These are phyloP conservation scores for Conoideocrella luteorostrata DNA, from an alignment of 2,329 filamentous ascomycete genomes.

Conservation along the genomic window DNA sequence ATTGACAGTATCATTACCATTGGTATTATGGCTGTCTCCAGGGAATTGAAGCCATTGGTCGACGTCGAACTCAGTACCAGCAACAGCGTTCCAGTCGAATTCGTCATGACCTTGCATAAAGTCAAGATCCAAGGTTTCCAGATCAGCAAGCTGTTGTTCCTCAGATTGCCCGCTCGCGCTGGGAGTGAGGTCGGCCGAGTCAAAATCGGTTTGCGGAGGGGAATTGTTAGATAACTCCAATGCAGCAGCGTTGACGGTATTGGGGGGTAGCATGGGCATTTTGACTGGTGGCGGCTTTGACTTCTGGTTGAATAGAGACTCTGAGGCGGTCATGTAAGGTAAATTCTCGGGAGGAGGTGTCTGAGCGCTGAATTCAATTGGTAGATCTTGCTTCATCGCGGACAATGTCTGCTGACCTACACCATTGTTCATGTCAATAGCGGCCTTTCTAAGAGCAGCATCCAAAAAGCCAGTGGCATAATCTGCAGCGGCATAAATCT, in stretches of 20 bases:
- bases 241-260: constrained; percentile 30
- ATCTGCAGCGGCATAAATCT: constrained; percentile 90
- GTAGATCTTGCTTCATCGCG: constrained; percentile 28
- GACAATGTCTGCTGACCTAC: constrained; percentile 25
- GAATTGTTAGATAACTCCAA: constrained; percentile 30
- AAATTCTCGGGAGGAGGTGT: constrained; percentile 50
- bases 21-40: constrained; percentile 37
- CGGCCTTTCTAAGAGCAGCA: constrained; percentile 80
- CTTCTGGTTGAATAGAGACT: constrained; percentile 31
- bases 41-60: constrained; percentile 55
- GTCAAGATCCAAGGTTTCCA: constrained; percentile 37
- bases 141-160: constrained; percentile 24
- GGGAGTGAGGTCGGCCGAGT: constrained; percentile 36
- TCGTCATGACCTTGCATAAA: constrained; percentile 40
- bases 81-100: constrained; percentile 48
- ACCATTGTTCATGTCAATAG: constrained; percentile 58
- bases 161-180: constrained; percentile 40
- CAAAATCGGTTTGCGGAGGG: constrained; percentile 39
- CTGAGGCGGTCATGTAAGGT: constrained; percentile 35
- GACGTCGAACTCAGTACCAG: constrained; percentile 49
- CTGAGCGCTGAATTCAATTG: constrained; percentile 32
- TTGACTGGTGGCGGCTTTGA: constrained; percentile 18
- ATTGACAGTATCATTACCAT: constrained; percentile 23
- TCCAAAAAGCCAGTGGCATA: constrained; percentile 95
- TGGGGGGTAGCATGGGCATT: constrained; percentile 31